A percentile compares a stretch with the other conserved stretches of the same genome.
These are phyloP conservation scores for Wickerhamomyces mucosus DNA, from an alignment of 805 yeast genomes.

Conservation along the genomic window DNA sequence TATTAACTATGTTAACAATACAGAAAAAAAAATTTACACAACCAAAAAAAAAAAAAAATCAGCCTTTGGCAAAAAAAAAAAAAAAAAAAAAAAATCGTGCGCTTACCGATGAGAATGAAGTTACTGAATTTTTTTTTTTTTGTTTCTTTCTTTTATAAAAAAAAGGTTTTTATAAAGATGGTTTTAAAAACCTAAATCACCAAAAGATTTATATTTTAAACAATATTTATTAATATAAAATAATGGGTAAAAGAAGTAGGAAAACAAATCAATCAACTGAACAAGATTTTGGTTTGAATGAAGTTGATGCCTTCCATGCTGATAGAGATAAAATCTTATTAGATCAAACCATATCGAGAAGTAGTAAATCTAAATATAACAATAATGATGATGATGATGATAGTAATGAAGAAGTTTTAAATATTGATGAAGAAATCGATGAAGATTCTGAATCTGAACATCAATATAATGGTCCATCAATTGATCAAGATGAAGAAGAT, in stretches of 20 bases:
- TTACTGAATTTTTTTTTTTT: too few species aligned
- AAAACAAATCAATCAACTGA: slow-evolving; percentile 5
- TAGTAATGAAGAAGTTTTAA: slow-evolving; percentile 42
- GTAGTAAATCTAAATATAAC: slow-evolving; percentile 21
- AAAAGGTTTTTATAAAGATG: too few species aligned
- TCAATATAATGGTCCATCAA: slow-evolving; percentile 15
- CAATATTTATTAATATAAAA: not conserved
- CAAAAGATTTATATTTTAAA: not conserved
- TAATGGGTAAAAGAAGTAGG: slow-evolving; percentile 12
- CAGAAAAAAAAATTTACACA: slow-evolving; percentile 1
- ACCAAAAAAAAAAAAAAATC: not conserved
- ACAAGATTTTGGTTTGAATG: slow-evolving; percentile 44
- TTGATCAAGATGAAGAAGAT: slow-evolving; percentile 20
- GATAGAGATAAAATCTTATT: slow-evolving; percentile 47
- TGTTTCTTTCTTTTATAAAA: too few species aligned
- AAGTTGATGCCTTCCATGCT: slow-evolving; percentile 59
- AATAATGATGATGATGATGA: slow-evolving; percentile 33
- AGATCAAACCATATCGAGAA: slow-evolving; percentile 43
- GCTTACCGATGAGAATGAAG: too few species aligned
- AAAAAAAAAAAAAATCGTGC: too few species aligned
- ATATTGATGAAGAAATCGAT: slow-evolving; percentile 35
- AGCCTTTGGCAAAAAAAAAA: too few species aligned
- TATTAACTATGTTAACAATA: not conserved
- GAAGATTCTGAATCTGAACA: slow-evolving; percentile 37
- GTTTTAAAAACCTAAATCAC: too few species aligned